Base-by-base conservation (phyloP, 768 basidiomycete species). In the Kwoniella sp. region DNA sequence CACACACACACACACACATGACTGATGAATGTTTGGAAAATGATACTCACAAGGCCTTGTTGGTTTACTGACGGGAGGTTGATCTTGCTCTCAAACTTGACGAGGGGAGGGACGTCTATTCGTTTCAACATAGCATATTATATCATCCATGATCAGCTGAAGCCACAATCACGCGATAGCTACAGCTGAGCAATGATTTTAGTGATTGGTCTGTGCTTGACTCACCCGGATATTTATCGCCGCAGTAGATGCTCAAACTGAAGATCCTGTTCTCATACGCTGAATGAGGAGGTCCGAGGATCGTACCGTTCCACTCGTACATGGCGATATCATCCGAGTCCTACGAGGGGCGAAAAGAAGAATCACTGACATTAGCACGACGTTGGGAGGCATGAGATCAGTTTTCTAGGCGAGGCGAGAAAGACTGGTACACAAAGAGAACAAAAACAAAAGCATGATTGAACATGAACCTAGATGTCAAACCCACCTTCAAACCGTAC, bases 231-330 rank as follows among this genome's bases (percentile, higher is more conserved):
- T 76, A 76, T 2, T 75, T 59, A 1, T 85, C 82, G 54, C 87
- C 90, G 73, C 95, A 98, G 74, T 83, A 83, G 78, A 99, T 94
- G 82, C 89, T 90, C 74, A 99, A 86, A 55, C 88, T 89, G 86
- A 97, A 99, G 82, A 98, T 99, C 58, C 96, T 87, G 82, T 98
- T 99, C 85, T 99, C 95, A 81, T 97, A 93, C 3, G 95, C 92
- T 24, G 93, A 95, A 91, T 99, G 94, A 55, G 94, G 94, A 30
- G 96, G 96, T 9, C 96, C 96, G 66, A 99, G 92, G 83, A 99
- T 94, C 22, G 96, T 99, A 55, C 96, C 95, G 77, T 96, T 97
- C 96, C 96, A 99, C 80, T 91, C 85, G 82, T 86, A 89, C 94
- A 99, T 97, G 83, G 91, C 83, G 83, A 95, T 89, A 85, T 98